These are phyloP conservation scores for Nemania diffusa DNA, from an alignment of 2,329 filamentous ascomycete genomes.

Conservation along the genomic window DNA sequence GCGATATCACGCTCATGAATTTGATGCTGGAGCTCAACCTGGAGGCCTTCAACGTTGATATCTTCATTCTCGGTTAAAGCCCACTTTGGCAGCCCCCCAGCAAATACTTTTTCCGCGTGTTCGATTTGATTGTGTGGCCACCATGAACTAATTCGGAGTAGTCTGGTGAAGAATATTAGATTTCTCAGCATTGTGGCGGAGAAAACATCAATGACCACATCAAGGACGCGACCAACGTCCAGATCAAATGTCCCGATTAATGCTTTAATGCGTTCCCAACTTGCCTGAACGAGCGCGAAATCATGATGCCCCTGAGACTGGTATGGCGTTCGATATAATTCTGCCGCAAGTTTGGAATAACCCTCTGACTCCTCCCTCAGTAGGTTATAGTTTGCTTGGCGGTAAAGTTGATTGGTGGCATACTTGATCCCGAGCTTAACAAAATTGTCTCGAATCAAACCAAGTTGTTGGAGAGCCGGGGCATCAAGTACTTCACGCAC, in stretches of 20 bases:
- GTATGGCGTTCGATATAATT: conserved; percentile 82
- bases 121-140: conserved; percentile 78
- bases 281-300: conserved; percentile 80
- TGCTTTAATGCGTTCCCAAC: conserved; percentile 91
- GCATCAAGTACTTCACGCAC: conserved; percentile 89
- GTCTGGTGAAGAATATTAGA: conserved; percentile 92
- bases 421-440: conserved; percentile 84
- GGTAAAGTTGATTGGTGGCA: conserved; percentile 91
- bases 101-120: conserved; percentile 56
- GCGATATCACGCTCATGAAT: conserved; percentile 73
- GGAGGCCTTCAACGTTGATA: conserved; percentile 74
- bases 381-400: conserved; percentile 96
- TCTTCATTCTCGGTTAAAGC: conserved; percentile 71
- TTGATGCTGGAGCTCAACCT: conserved; percentile 63
- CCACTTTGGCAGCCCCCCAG: conserved; percentile 83
- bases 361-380: conserved; percentile 95
- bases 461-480: conserved; percentile 76
- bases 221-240: conserved; percentile 92
- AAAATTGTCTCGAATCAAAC: conserved; percentile 87
- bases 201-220: conserved; percentile 94
- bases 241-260: conserved; percentile 97
- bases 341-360: conserved; percentile 94
- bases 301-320: conserved; percentile 79
- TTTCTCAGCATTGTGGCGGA: conserved; percentile 93
- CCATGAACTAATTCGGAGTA: conserved; percentile 92